Evolutionary conservation across 2,329 filamentous ascomycete species (phyloP), one percentile per base, ranked within the genome.

Genomic region (Colletotrichum australisinense): DNA sequence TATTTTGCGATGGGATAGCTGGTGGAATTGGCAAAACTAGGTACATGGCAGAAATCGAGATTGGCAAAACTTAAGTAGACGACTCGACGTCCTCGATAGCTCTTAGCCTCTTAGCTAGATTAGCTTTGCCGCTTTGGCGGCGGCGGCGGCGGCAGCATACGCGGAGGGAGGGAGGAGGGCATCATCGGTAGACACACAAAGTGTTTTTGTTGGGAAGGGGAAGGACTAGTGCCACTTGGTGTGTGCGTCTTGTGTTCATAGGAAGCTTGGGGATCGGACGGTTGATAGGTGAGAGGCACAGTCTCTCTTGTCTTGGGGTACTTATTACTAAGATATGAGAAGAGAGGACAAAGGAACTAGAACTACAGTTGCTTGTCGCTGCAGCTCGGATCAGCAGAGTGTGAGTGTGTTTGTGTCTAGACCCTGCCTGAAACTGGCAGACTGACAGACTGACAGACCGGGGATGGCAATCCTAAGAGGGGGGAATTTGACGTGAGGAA

Each of bases 161-260:
- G 30, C 26, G 63, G 66, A 63, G 60, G 42, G 32, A 38, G 35
- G 42, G 16, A 19, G 16, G 42, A 19, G 42, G 16, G 16, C 19
- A 49, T n/a, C 19, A 49, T n/a, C 32, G 32, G 32, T 32, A 32
- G 9, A 53, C 14, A 38, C 7, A 22, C 30, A 19, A 42, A 9
- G 24, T 66, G 53, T 35, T 69, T 73, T 69, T 73, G 70, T 73
- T 73, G 70, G 70, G 69, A 66, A 58, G 57, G 32, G 30, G 42
- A 55, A 19, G 26, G n/a, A 42, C 62, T 58, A 55, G 52, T 55
- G 52, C 28, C 12, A 24, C 19, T 19, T 56, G 38, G 63, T 30
- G 32, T 11, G 14, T 63, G 32, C 8, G 49, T 42, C 24, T 62
- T 62, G 14, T 55, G 46, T 14, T 26, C 42, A 49, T 5, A 42